Conservation (phyloP, 805 yeast species). For the Hanseniaspora singularis region DNA sequence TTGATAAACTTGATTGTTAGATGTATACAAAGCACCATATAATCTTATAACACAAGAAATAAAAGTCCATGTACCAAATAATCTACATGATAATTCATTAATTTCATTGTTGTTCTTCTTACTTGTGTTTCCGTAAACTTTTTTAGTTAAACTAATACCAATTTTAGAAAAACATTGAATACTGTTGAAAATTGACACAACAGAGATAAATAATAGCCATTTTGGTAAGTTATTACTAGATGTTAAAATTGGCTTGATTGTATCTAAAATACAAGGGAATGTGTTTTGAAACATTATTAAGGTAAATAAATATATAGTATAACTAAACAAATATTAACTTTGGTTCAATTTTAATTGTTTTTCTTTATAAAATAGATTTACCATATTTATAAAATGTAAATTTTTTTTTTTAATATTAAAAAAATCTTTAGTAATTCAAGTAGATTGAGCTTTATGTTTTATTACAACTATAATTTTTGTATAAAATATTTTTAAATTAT, state of each 20-base stretch:
- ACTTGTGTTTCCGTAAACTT: constrained; percentile 53
- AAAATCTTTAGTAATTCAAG: too few relatives aligned
- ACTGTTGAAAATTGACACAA: constrained; percentile 86
- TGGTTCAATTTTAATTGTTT: too few relatives aligned
- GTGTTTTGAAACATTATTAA: constrained; percentile 7
- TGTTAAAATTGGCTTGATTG: constrained; percentile 16
- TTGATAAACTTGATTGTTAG: constrained; percentile 59
- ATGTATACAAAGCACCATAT: constrained; percentile 72
- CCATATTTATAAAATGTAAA: too few relatives aligned
- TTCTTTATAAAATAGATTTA: too few relatives aligned
- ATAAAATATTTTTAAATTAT: too few relatives aligned
- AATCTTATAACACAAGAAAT: constrained; percentile 72
- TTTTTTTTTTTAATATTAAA: too few relatives aligned
- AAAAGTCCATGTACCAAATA: constrained; percentile 97
- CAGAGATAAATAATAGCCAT: constrained; percentile 70
- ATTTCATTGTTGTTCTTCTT: constrained; percentile 40
- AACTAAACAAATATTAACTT: too few relatives aligned
- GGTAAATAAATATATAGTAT: too few relatives aligned
- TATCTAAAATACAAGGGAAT: constrained; percentile 19
- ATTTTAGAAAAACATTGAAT: constrained; percentile 63
- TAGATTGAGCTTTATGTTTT: too few relatives aligned
- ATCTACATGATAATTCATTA: constrained; percentile 70
- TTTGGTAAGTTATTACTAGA: constrained; percentile 53
- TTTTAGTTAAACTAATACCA: constrained; percentile 63
- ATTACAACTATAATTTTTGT: too few relatives aligned